These are phyloP conservation scores for Oryza officinalis DNA, from an alignment of 176 grass and related monocot species.

Conservation along the genomic window DNA sequence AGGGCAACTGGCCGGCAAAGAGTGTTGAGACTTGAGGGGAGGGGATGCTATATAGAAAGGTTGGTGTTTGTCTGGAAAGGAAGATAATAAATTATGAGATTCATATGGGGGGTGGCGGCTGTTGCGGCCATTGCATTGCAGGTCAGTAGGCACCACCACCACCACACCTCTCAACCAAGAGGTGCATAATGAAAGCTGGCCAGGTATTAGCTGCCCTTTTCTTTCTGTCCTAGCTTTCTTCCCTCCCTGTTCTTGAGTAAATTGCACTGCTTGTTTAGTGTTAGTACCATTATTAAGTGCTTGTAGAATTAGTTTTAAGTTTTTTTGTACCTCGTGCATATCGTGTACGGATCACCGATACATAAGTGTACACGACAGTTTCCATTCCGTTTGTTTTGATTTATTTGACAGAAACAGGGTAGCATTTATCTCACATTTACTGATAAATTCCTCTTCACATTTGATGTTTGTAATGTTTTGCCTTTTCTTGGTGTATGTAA, in stretches of 20 bases:
- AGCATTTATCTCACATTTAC: neutral
- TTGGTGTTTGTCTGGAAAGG: slow-evolving; percentile 36
- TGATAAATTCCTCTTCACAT: neutral
- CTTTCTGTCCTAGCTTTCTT: slow-evolving; percentile 23
- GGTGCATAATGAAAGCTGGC: slow-evolving; percentile 40
- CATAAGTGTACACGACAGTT: neutral
- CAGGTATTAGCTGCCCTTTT: slow-evolving; percentile 27
- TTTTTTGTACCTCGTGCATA: neutral
- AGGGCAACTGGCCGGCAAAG: neutral
- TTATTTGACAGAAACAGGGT: neutral
- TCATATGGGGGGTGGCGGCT: slow-evolving; percentile 46
- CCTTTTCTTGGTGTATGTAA: neutral
- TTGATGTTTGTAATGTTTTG: neutral
- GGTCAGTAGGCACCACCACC: slow-evolving; percentile 43
- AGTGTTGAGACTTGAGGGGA: slow-evolving; percentile 11
- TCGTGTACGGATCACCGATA: neutral
- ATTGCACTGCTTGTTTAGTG: slow-evolving; percentile 44
- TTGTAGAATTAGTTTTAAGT: slow-evolving; percentile 4
- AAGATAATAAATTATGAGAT: slow-evolving; percentile 31
- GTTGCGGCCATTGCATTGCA: neutral
- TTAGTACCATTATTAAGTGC: slow-evolving; percentile 22
- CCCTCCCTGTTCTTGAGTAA: slow-evolving; percentile 43
- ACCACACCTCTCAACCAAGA: slow-evolving; percentile 33
- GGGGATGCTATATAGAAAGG: slow-evolving; percentile 45
- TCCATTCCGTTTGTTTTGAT: neutral